Evolutionary conservation across 768 basidiomycete genomes (phyloP).

Genomic region (Mycena chlorophos): DNA sequence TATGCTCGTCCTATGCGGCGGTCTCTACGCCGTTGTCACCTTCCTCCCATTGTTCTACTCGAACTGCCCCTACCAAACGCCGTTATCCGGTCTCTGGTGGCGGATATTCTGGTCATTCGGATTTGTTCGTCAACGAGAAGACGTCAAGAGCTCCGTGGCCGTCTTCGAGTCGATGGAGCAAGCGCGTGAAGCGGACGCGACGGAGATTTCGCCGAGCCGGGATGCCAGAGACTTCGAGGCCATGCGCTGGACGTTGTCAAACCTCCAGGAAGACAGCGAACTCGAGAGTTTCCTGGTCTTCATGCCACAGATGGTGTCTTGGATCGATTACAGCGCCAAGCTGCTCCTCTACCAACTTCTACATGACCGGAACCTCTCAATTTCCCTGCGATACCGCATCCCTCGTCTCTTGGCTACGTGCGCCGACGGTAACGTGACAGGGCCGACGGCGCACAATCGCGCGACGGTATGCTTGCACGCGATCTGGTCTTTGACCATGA

Average conservation of each 20-base stretch:
- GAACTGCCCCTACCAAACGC: conserved; percentile 39
- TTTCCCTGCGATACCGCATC: conserved; percentile 37
- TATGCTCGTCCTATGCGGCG: conserved; percentile 30
- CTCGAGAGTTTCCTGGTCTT: conserved; percentile 38
- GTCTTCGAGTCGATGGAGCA: conserved; percentile 28
- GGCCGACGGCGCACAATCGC: conserved; percentile 30
- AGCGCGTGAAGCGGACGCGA: conserved; percentile 37
- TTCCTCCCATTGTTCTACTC: conserved; percentile 34
- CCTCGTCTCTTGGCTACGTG: conserved; percentile 36
- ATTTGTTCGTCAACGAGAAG: conserved; percentile 27
- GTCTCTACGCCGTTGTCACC: conserved; percentile 34
- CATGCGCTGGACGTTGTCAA: conserved; percentile 40
- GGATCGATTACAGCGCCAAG: conserved; percentile 41
- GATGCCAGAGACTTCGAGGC: conserved; percentile 41
- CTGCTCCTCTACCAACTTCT: conserved; percentile 35
- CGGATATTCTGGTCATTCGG: conserved; percentile 27
- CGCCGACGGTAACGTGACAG: conserved; percentile 27
- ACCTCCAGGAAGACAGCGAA: conserved; percentile 36
- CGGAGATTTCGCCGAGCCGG: conserved; percentile 33
- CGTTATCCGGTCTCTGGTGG: conserved; percentile 36
- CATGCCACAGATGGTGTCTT: conserved; percentile 37
- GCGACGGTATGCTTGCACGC: conserved; percentile 37
- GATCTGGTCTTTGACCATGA: conserved; percentile 45
- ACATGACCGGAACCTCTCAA: conserved; percentile 30
- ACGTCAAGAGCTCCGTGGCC: conserved; percentile 19